Base-by-base conservation (phyloP, 139 green algal species). In the Diplosphaera chodatii region DNA sequence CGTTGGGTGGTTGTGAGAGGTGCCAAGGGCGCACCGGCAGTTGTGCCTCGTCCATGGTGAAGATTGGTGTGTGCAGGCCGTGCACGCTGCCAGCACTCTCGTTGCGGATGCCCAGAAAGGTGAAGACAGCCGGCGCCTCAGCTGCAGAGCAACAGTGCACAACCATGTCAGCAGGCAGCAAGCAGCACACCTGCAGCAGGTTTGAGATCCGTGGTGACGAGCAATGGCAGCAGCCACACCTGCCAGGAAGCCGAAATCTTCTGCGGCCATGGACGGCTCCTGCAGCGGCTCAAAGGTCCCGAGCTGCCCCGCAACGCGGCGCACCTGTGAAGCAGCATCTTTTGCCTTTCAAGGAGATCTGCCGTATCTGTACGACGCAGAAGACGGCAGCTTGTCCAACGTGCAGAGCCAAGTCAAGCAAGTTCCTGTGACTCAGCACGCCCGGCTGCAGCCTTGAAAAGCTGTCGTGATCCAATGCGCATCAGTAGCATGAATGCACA, bases 101-200 rank as follows among this genome's bases (percentile, higher is more conserved):
- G 66, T 71, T 62, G 32, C 34, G 33, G 66, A 71, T 71, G 66
- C 66, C 66, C 66, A 71, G 66, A 8, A 59, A 71, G 3, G 40
- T 37, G 41, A 63, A 71, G 37, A 32, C 23, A 3, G 27, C 66
- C 8, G 66, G 37, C 23, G 41, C 66, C 4, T 13, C 2, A 1
- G 4, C 34, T 34, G 66, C 37, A 48, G n/a, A n/a, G n/a, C n/a
- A 48, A 20, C 10, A 6, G 37, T 6, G 37, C 37, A 48, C 8
- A 48, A 10, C 10, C 10, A 48, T 10, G 37, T 48, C 10, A 6
- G 10, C 37, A 10, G 8, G 8, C 37, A 10, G 10, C 10, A 48
- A 48, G 37, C 37, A 10, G 37, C 10, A 10, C 37, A 10, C 6
- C 8, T 48, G 37, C 37, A 20, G 37, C 10, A 20, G 37, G 10